phyloP scores from a whole-genome alignment of 129 eudicot species.

The Escallonia herrerae region DNA sequence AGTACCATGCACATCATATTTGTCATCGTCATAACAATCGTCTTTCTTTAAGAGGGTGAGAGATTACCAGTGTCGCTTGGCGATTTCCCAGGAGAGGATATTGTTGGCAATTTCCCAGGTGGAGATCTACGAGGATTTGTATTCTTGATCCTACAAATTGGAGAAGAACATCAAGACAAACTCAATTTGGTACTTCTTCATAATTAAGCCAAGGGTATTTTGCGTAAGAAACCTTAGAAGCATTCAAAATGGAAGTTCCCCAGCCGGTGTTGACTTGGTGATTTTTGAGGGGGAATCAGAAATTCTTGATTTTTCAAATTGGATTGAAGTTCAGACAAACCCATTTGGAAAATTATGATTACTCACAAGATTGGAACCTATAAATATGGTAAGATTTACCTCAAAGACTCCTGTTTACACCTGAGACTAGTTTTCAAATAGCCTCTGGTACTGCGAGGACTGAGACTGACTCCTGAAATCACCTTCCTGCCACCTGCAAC shows the following conservation, averaged over 20 bases:
- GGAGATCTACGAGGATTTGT: constrained; percentile 39
- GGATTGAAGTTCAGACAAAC: too few species aligned
- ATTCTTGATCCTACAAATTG: constrained; percentile 46
- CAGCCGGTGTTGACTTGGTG: too few species aligned
- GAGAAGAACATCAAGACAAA: constrained; percentile 6
- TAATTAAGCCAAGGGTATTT: background rate
- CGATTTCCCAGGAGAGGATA: constrained; percentile 58
- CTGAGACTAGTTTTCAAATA: constrained; percentile 57
- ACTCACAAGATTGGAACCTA: too few species aligned
- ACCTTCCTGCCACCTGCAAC: constrained; percentile 71
- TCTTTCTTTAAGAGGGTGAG: too few species aligned
- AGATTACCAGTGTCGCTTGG: constrained; percentile 50
- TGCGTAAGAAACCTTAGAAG: background rate
- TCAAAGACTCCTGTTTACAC: constrained; percentile 74
- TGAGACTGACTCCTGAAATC: constrained; percentile 51
- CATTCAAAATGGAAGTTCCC: background rate
- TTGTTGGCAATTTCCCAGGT: too few species aligned
- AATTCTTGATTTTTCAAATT: too few species aligned
- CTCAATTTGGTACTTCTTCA: background rate
- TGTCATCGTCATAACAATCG: too few species aligned
- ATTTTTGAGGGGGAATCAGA: too few species aligned
- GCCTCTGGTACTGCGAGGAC: constrained; percentile 69
- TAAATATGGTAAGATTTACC: constrained; percentile 30
- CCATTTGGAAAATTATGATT: too few species aligned
- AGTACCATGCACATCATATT: too few species aligned